Evolutionary conservation across 306 rosid species (phyloP).

Genomic region (Cicer pinnatifidum): DNA sequence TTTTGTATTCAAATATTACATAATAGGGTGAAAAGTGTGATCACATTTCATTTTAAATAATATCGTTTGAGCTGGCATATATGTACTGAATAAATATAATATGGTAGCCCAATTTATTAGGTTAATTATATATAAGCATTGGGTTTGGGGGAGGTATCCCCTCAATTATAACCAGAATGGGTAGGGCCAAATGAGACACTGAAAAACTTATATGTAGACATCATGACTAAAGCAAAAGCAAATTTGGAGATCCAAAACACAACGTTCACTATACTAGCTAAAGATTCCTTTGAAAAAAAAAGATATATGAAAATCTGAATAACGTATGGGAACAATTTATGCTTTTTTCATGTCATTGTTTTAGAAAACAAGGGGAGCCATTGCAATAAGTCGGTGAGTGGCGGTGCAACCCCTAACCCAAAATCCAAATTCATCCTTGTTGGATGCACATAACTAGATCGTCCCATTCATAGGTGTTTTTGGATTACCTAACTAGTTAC

Average conservation of each 20-base stretch:
- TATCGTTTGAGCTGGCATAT: slow-evolving; percentile 51
- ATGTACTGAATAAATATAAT: slow-evolving; percentile 43
- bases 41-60: slow-evolving; percentile 34
- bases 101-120: slow-evolving; percentile 46
- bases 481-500: slow-evolving; percentile 21
- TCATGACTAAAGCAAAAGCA: slow-evolving; percentile 57
- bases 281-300: slow-evolving; percentile 47
- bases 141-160: slow-evolving; percentile 40
- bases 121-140: slow-evolving; percentile 44
- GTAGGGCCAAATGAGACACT: slow-evolving; percentile 56
- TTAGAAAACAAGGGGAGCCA: slow-evolving; percentile 5
- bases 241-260: slow-evolving; percentile 54
- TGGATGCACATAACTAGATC: slow-evolving; percentile 29
- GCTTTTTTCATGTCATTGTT: slow-evolving; percentile 28
- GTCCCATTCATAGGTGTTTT: neutral
- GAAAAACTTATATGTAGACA: slow-evolving; percentile 55
- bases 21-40: slow-evolving; percentile 38
- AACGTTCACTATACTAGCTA: slow-evolving; percentile 45
- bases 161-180: slow-evolving; percentile 42
- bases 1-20: slow-evolving; percentile 47
- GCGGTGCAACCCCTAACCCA: slow-evolving; percentile 46
- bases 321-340: slow-evolving; percentile 39
- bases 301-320: slow-evolving; percentile 39
- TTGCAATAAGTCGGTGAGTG: slow-evolving; percentile 46
- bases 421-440: slow-evolving; percentile 38